Conservation (phyloP, 2,329 filamentous ascomycete genomes). For the Pseudogymnoascus sp. region DNA sequence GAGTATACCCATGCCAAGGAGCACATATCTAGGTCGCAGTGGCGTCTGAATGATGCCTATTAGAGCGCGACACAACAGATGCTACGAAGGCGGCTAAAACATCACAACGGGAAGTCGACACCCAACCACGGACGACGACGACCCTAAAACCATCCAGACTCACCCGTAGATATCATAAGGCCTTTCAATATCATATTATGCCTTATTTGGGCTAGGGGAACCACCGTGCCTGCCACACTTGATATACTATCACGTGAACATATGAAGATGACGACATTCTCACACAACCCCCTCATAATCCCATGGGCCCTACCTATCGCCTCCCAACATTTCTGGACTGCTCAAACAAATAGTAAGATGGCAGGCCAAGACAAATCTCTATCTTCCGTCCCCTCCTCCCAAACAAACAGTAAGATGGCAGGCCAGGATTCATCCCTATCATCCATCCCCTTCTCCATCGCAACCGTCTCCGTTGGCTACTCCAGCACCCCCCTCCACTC, state of each 20-base stretch:
- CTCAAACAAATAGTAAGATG: constrained; percentile 5
- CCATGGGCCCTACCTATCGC: not conserved
- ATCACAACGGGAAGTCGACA: not conserved
- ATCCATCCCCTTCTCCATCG: constrained; percentile 42
- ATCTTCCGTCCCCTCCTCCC: constrained; percentile 34
- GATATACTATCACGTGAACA: not conserved
- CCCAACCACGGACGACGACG: not conserved
- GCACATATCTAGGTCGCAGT: not conserved
- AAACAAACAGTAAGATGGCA: not conserved
- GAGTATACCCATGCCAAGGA: not conserved
- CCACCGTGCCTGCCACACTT: not conserved
- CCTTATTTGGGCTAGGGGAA: not conserved
- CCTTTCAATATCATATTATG: not conserved
- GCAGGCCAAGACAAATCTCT: constrained; percentile 10
- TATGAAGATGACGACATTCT: not conserved
- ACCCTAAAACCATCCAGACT: not conserved
- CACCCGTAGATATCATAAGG: not conserved
- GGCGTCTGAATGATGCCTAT: not conserved
- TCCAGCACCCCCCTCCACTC: constrained; percentile 44
- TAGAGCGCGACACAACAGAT: not conserved
- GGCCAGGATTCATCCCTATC: constrained; percentile 10
- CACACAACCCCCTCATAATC: not conserved
- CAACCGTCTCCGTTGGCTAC: constrained; percentile 45
- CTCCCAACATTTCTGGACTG: not conserved
- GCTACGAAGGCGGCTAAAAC: not conserved